These are phyloP conservation scores for Pecoramyces ruminantium DNA, from an alignment of 192 early-diverging fungal genomes.

Conservation along the genomic window DNA sequence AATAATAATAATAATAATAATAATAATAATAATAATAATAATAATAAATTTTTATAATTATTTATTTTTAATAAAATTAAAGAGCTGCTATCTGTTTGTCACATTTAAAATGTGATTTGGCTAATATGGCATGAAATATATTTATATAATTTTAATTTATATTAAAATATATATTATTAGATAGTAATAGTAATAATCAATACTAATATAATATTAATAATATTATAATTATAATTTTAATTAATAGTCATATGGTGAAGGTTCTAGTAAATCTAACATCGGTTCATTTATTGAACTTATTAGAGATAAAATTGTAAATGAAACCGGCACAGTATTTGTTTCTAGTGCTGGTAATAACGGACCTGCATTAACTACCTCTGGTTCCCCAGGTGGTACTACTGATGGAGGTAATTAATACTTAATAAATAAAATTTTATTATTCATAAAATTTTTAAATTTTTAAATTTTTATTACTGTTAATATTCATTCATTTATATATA, in stretches of 20 bases:
- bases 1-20: no score
- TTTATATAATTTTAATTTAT: no score
- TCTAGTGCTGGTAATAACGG: slow-evolving; percentile 84
- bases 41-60: no score
- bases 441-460: no score
- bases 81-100: not conserved
- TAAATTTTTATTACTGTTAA: no score
- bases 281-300: slow-evolving; percentile 74
- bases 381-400: slow-evolving; percentile 64
- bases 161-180: no score
- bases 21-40: no score
- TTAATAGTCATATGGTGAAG: slow-evolving; percentile 52
- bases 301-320: slow-evolving; percentile 65
- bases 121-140: not conserved
- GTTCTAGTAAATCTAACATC: slow-evolving; percentile 39
- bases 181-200: no score
- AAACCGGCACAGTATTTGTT: slow-evolving; percentile 69
- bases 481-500: no score
- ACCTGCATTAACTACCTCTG: slow-evolving; percentile 66
- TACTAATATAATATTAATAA: no score
- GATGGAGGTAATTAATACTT: slow-evolving; percentile 17
- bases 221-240: no score
- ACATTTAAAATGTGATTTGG: not conserved
- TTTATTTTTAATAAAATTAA: not conserved
- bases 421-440: no score